Percentiles rank a stretch among this genome's conserved stretches.
These are phyloP conservation scores for Solanum gandarillasii DNA, from an alignment of 257 asterid genomes.

Conservation along the genomic window DNA sequence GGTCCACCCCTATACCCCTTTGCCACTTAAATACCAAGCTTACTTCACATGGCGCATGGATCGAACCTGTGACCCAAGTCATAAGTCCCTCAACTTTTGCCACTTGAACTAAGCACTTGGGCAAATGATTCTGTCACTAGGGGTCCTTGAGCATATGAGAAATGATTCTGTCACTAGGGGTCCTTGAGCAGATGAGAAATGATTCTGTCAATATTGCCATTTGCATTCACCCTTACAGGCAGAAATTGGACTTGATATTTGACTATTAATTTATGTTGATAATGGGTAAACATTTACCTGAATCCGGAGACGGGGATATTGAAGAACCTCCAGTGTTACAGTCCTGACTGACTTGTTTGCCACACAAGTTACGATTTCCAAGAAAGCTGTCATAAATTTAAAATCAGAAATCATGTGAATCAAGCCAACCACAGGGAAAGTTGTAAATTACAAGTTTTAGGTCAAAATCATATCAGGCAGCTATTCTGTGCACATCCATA, in stretches of 20 bases:
- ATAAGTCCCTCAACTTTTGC: background rate
- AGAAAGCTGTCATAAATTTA: conserved; percentile 45
- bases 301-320: conserved; percentile 23
- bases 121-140: background rate
- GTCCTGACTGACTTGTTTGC: conserved; percentile 43
- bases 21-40: background rate
- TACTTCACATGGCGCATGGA: background rate
- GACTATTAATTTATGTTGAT: background rate
- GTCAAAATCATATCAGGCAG: background rate
- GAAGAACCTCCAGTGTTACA: conserved; percentile 53
- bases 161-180: background rate
- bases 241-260: background rate
- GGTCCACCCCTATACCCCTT: background rate
- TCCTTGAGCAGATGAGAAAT: background rate
- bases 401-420: conserved; percentile 2
- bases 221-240: background rate
- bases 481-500: background rate
- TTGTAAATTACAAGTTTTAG: background rate
- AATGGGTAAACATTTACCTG: conserved; percentile 31
- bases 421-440: background rate
- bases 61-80: background rate
- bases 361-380: conserved; percentile 91
- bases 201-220: background rate
- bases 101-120: background rate
- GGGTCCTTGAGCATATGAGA: background rate